Evolutionary conservation across 2,329 filamentous ascomycete genomes (phyloP), one percentile per base, ranked within the genome.

Genomic region (Aspergillus persii): DNA sequence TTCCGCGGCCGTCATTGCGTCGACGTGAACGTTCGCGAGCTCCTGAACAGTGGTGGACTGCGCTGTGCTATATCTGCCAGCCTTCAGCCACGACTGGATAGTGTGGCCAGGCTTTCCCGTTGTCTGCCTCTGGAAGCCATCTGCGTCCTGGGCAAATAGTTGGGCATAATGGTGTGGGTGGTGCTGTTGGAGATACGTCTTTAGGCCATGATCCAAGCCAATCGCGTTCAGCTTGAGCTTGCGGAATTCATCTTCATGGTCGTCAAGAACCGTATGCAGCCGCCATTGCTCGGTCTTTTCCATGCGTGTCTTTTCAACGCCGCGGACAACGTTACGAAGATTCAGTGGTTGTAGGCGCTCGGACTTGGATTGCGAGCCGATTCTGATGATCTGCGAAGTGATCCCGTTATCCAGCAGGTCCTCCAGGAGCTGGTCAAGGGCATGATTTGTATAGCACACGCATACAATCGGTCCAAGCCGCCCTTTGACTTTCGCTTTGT

Each of bases 291-390:
- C 65, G 1, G 62, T 52, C 3, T 72, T 63, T 54, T 73, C 77
- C 1, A 75, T 29, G 0, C 66, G 63, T 0, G 58, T 61, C 29
- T 72, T 78, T 60, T 82, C 78, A 0, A 69, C 59, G n/a, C 69
- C 77, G 29, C 57, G 53, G 7, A 57, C 54, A 26, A 72, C 57
- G 0, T 63, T 59, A 0, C 79, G 74, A 5, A 89, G 77, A 56
- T 84, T 87, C n/a, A 82, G 68, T 0, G 68, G 66, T 8, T 81
- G 66, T 0, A 90, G 71, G 1, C 72, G 64, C 31, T 83, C 79
- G 0, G 84, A 86, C 59, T 86, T 84, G 1, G 81, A 86, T 15
- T 80, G 79, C 0, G 79, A 80, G 0, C 88, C 88, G 4, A 91
- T 83, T 0, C 88, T 84, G 29, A 90, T 80, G 29, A 90, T 78